Evolutionary conservation across 1,139 yeast genomes (phyloP).

Genomic region (Maudiozyma humilis): DNA sequence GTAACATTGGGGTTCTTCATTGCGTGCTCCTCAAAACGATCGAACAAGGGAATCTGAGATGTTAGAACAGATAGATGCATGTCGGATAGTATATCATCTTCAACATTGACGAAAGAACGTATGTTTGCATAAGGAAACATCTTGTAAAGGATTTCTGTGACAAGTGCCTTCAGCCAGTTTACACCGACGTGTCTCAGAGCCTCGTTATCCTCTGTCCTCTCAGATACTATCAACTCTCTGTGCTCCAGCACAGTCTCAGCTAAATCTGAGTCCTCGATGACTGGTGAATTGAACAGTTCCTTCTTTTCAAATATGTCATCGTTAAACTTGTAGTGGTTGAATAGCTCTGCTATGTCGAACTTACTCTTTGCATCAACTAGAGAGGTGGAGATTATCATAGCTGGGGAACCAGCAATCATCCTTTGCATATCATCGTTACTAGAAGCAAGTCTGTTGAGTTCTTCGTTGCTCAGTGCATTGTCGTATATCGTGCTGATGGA

Average conservation of each 20-base stretch:
- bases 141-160: conserved; percentile 4
- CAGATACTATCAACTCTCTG: background rate
- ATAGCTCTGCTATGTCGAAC: conserved; percentile 6
- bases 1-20: background rate
- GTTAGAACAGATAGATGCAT: background rate
- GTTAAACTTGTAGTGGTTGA: conserved; percentile 7
- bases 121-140: conserved; percentile 7
- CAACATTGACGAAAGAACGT: conserved; percentile 1
- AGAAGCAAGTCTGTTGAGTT: conserved; percentile 3
- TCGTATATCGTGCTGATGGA: conserved; percentile 6
- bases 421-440: conserved; percentile 5
- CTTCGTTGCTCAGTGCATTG: conserved; percentile 7
- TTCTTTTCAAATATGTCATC: background rate
- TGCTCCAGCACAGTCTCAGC: conserved; percentile 1
- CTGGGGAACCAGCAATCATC: conserved; percentile 7
- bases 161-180: conserved; percentile 6
- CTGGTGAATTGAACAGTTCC: conserved; percentile 1
- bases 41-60: background rate
- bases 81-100: conserved; percentile 1
- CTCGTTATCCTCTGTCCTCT: conserved; percentile 3
- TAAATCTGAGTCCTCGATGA: background rate
- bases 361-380: conserved; percentile 6
- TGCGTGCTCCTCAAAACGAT: background rate
- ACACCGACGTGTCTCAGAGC: conserved; percentile 6
- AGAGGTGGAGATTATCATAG: conserved; percentile 7